A percentile compares a stretch with the other conserved stretches of the same genome.
Evolutionary conservation across 441 rosid species (phyloP).

Genomic region (Croton laevigatus): DNA sequence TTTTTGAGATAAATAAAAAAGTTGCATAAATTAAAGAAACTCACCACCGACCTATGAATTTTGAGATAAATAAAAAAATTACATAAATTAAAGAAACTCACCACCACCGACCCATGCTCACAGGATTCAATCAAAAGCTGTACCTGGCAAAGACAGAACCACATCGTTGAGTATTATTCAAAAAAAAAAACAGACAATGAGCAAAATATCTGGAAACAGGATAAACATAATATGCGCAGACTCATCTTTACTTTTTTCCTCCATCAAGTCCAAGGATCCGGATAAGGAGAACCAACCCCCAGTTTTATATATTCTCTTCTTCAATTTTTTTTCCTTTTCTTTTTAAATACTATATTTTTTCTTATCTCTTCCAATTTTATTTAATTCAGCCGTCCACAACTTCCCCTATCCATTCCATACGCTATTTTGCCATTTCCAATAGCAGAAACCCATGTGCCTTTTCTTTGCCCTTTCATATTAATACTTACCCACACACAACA

Average conservation of each 20-base stretch:
- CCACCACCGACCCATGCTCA: too few species aligned
- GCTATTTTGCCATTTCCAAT: background rate
- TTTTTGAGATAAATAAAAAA: too few species aligned
- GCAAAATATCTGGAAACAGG: slow-evolving; percentile 1
- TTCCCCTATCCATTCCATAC: too few species aligned
- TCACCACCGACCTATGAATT: too few species aligned
- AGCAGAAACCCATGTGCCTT: slow-evolving; percentile 8
- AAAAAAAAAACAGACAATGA: background rate
- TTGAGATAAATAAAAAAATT: too few species aligned
- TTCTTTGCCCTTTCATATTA: slow-evolving; percentile 10
- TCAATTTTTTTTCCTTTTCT: background rate
- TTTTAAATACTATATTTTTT: background rate
- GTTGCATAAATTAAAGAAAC: too few species aligned
- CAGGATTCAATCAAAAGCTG: too few species aligned
- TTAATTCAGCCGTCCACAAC: background rate
- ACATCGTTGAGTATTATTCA: background rate
- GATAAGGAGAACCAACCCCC: too few species aligned
- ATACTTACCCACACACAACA: background rate
- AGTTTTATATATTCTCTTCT: too few species aligned
- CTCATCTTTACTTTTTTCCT: background rate
- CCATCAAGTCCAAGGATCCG: background rate
- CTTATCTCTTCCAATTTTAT: background rate
- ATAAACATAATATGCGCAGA: background rate
- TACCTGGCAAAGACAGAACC: too few species aligned
- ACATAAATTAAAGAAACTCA: too few species aligned